Evolutionary conservation across 2,329 filamentous ascomycete genomes (phyloP), one percentile per base, ranked within the genome.

Genomic region (Botryosphaeria agaves): DNA sequence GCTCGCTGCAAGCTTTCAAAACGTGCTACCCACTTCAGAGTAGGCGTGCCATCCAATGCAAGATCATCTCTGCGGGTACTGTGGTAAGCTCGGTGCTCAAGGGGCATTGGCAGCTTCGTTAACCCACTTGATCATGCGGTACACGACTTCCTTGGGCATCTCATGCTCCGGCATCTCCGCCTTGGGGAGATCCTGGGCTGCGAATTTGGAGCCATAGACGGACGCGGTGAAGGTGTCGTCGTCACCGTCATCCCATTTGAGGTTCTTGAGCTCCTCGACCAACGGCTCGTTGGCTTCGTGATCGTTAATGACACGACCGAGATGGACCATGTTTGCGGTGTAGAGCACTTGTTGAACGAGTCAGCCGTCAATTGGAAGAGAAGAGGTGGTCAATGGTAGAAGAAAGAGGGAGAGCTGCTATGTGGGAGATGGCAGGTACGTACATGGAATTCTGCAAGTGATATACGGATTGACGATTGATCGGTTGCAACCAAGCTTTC

Each of bases 71-170:
- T 59, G 32, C 3, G 20, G 12, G 20, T 32, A 15, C 7, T 12
- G 9, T 24, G 29, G n/a, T 38, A 31, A 37, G 34, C 29, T 27
- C 11, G 12, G 2, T 15, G 26, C 12, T 27, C n/a, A 9, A 23
- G 12, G 12, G 26, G 26, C 7, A 23, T 9, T 27, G 26, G 15
- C 21, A 15, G 23, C 25, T 28, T 14, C 7, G 30, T 4, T 9
- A 14, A 24, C 44, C 34, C 21, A 46, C 62, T 83, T 87, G 64
- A 94, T 94, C 80, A 94, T 79, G 29, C 84, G 76, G 55, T 94
- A 93, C n/a, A 87, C 87, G 31, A 93, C 70, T 41, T 92, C 80
- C 42, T 71, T 74, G 26, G 87, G 87, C 85, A 94, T 93, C 56
- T 91, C 81, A 14, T 58, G 47, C 44, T 93, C 83, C 1, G 87